Percentiles rank a stretch among this genome's conserved stretches.
Evolutionary conservation across 768 basidiomycete species (phyloP).

Genomic region (Daedalea quercina): DNA sequence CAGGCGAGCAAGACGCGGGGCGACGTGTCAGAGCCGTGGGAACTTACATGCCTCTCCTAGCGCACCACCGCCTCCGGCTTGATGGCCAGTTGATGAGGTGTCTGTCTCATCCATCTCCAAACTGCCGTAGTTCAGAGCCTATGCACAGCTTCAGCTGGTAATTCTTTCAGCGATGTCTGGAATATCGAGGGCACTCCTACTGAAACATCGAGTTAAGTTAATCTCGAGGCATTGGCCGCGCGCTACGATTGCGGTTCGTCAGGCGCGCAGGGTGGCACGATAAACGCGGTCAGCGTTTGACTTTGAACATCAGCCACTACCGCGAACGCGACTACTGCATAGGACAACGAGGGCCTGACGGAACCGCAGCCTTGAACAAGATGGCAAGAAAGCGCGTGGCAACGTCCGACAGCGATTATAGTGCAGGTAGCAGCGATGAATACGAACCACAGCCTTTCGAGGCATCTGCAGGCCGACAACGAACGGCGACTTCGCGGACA

Average conservation of each 20-base stretch:
- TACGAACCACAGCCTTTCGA: constrained; percentile 9
- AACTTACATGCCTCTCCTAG: background rate
- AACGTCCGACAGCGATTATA: constrained; percentile 12
- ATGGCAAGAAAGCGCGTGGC: constrained; percentile 24
- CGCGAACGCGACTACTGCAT: background rate
- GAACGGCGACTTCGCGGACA: too few relatives aligned
- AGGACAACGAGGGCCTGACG: background rate
- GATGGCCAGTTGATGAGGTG: background rate
- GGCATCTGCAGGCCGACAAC: background rate
- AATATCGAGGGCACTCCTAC: too few relatives aligned
- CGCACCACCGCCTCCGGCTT: background rate
- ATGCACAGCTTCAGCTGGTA: too few relatives aligned
- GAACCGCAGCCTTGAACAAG: background rate
- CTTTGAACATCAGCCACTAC: background rate
- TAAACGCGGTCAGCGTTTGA: too few relatives aligned
- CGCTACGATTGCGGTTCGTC: too few relatives aligned
- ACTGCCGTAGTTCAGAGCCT: too few relatives aligned
- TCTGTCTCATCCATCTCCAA: too few relatives aligned
- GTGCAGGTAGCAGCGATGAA: constrained; percentile 16
- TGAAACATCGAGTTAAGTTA: too few relatives aligned
- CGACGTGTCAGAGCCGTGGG: background rate
- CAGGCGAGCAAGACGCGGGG: background rate
- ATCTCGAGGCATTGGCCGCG: too few relatives aligned
- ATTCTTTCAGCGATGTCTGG: too few relatives aligned
- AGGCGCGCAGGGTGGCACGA: too few relatives aligned